Evolutionary conservation across 345 rosid species (phyloP).

Genomic region (Gossypium herbaceum): DNA sequence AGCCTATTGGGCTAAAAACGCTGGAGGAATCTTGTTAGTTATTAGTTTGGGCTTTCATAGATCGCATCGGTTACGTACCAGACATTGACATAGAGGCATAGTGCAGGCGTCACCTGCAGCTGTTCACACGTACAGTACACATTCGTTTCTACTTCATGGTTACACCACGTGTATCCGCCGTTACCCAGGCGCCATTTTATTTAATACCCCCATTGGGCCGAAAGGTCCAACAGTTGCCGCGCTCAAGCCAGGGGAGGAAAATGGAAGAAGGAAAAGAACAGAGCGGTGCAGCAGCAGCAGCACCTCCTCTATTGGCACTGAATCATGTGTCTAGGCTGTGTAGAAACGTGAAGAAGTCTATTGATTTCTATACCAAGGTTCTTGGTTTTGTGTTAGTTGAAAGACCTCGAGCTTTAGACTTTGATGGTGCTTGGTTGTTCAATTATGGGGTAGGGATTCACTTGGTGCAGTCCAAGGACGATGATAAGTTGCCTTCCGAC

Average conservation of each 20-base stretch:
- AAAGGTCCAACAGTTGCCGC: neutral
- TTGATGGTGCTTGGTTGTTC: conserved; percentile 66
- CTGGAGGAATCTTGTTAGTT: no score
- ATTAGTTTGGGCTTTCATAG: no score
- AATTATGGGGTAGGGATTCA: conserved; percentile 76
- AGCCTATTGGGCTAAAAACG: no score
- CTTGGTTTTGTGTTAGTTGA: conserved; percentile 57
- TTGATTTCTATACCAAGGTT: conserved; percentile 54
- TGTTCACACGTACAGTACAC: neutral
- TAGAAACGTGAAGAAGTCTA: conserved; percentile 46
- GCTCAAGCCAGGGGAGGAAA: no score
- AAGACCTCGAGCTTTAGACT: conserved; percentile 47
- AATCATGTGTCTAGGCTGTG: conserved; percentile 72
- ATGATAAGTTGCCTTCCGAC: conserved; percentile 36
- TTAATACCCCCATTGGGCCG: neutral
- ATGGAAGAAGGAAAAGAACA: conserved; percentile 3
- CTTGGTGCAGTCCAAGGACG: conserved; percentile 46
- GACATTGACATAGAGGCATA: neutral
- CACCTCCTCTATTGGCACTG: conserved; percentile 50
- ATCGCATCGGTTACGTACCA: no score
- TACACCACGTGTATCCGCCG: neutral
- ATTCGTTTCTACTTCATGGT: neutral
- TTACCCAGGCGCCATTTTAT: neutral
- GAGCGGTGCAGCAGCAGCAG: neutral
- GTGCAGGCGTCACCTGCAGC: neutral